Evolutionary conservation across 2,329 filamentous ascomycete genomes (phyloP), one percentile per base, ranked within the genome.

Genomic region (Pestalotiopsis sp.): DNA sequence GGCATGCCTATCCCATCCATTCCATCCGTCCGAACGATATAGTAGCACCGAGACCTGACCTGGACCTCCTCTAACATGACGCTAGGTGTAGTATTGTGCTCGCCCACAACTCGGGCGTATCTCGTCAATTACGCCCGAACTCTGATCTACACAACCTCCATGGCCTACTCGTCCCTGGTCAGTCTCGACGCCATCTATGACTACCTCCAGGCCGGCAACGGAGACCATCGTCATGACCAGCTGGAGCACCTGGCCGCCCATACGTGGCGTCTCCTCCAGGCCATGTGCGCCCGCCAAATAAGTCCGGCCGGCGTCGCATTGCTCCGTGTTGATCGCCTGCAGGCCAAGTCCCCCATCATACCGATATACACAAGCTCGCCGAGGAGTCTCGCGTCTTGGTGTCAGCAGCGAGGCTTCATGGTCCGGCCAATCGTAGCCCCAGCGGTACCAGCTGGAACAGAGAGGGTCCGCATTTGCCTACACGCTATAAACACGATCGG

Each of bases 51-150:
- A 27, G 20, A 36, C 31, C 31, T 36, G 31, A 36, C 17, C 45
- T 52, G 17, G 13, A 56, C 14, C 58, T 63, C 63, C 65, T 41
- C 58, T 77, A 77, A 78, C 17, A n/a, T 20, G 17, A 52, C 45
- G 45, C 45, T 25, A 90, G 88, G 87, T 2, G 83, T 90, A 23
- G 81, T 93, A 1, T 82, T 94, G 0, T 92, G 90, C 75, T 88
- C 89, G 1, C 77, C 84, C 0, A 79, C 85, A 0, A 87, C 89
- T 0, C 83, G 90, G 27, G 80, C 87, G 1, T 93, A 93, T 71
- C 82, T 94, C 65, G 86, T 93, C 78, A 94, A 94, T 75, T 94
- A 94, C 74, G 91, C 92, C 0, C 87, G 91, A n/a, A 90, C 87
- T 1, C 80, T 94, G 57, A 93, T 94, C 67, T 94, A 93, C 77